phyloP scores from a whole-genome alignment of 495 filamentous ascomycete genomes.

The Penicillium goetzii region DNA sequence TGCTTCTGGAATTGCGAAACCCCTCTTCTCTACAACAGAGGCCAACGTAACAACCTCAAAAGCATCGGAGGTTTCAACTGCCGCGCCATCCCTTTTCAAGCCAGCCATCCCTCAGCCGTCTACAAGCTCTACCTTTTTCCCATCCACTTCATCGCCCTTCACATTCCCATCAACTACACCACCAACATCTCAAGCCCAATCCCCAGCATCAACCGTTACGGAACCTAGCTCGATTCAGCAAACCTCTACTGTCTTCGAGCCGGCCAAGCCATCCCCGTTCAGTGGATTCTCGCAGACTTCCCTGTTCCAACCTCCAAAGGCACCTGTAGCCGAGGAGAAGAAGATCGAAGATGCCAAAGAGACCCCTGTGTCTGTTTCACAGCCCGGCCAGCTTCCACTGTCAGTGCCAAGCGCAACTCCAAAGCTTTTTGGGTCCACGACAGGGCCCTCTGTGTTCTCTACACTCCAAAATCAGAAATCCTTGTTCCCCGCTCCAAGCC shows the following conservation, averaged over 20 bases:
- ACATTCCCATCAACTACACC: not conserved
- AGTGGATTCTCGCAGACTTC: constrained; percentile 1
- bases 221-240: not conserved
- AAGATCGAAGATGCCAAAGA: not conserved
- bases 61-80: not conserved
- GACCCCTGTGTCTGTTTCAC: not conserved
- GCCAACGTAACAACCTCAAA: not conserved
- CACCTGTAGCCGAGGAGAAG: not conserved
- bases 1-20: not conserved
- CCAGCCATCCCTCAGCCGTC: not conserved
- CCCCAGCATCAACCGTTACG: too few relatives aligned
- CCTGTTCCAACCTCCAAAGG: constrained; percentile 2
- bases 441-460: constrained; percentile 1
- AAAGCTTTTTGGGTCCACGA: not conserved
- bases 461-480: not conserved
- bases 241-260: not conserved
- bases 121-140: not conserved
- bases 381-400: not conserved
- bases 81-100: constrained; percentile 1
- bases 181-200: not conserved
- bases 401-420: not conserved
- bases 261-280: not conserved
- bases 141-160: constrained; percentile 5
- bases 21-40: constrained; percentile 5
- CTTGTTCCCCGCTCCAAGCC: constrained; percentile 7